Evolutionary conservation across 345 rosid species (phyloP).

Genomic region (Eucalyptus tenuipes): DNA sequence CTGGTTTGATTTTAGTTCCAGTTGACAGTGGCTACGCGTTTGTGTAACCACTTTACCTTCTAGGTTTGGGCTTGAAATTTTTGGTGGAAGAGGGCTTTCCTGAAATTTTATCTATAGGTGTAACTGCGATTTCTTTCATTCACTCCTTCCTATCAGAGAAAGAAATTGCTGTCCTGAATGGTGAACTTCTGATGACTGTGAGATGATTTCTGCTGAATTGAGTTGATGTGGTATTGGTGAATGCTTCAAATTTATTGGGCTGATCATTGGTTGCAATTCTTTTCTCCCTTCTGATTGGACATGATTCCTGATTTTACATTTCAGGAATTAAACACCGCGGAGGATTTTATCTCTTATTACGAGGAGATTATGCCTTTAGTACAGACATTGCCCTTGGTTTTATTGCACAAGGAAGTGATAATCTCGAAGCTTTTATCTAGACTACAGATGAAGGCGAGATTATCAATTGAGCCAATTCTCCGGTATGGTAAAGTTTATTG

Average conservation of each 20-base stretch:
- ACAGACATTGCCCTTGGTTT: conserved; percentile 51
- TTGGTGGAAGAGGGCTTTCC: not conserved
- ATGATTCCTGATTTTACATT: not conserved
- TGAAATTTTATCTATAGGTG: not conserved
- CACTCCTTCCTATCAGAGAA: not conserved
- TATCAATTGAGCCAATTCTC: conserved; percentile 85
- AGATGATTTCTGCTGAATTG: not conserved
- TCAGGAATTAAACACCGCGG: conserved; percentile 82
- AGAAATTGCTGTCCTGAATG: not conserved
- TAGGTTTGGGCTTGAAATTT: not conserved
- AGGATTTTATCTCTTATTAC: conserved; percentile 74
- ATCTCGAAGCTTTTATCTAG: conserved; percentile 52
- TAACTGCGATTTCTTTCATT: not conserved
- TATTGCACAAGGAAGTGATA: conserved; percentile 58
- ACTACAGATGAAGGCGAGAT: conserved; percentile 70
- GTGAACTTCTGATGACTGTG: not conserved
- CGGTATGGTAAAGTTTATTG: conserved; percentile 24
- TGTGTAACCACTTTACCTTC: not conserved
- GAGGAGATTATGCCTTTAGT: conserved; percentile 66
- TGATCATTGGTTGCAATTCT: not conserved
- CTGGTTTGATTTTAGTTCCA: not conserved
- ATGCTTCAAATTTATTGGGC: not conserved
- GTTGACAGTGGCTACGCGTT: not conserved
- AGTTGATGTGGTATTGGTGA: not conserved
- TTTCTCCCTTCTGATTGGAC: not conserved